Conservation (phyloP, 805 yeast genomes). For the Jamesozyma lodderae region DNA sequence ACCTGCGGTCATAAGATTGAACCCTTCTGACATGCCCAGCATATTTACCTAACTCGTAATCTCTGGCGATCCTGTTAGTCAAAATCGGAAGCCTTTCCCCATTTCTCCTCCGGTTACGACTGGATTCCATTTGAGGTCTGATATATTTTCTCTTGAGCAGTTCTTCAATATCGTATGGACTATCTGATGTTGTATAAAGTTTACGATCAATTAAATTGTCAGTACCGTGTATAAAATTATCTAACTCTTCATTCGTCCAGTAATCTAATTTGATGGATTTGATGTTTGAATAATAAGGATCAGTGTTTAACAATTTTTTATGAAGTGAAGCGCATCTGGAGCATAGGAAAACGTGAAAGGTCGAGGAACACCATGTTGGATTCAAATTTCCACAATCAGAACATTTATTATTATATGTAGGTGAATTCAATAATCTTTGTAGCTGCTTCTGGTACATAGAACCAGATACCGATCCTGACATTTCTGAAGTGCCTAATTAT, state of each 20-base stretch:
- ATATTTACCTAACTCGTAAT: constrained; percentile 43
- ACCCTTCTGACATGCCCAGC: constrained; percentile 40
- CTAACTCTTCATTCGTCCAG: constrained; percentile 55
- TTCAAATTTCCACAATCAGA: constrained; percentile 65
- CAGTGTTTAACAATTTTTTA: constrained; percentile 45
- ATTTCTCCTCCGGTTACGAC: constrained; percentile 29
- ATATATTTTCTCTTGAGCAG: constrained; percentile 5
- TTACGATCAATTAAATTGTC: constrained; percentile 1
- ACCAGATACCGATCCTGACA: background rate
- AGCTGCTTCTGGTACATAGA: constrained; percentile 30
- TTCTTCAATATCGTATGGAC: constrained; percentile 4
- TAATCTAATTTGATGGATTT: constrained; percentile 66
- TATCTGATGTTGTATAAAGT: constrained; percentile 16
- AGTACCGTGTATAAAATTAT: constrained; percentile 15
- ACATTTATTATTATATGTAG: constrained; percentile 57
- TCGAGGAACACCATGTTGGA: constrained; percentile 41
- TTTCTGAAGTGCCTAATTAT: no score
- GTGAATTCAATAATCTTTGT: constrained; percentile 44
- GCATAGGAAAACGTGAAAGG: constrained; percentile 64
- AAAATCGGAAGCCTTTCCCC: constrained; percentile 30
- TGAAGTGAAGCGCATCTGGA: constrained; percentile 80
- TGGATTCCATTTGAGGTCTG: constrained; percentile 58
- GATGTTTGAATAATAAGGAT: constrained; percentile 47
- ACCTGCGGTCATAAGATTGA: constrained; percentile 36
- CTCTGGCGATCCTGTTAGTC: constrained; percentile 44